Evolutionary conservation across 139 green algal species (phyloP), one percentile per base, ranked within the genome.

Genomic region (Helicosporidium sp.): DNA sequence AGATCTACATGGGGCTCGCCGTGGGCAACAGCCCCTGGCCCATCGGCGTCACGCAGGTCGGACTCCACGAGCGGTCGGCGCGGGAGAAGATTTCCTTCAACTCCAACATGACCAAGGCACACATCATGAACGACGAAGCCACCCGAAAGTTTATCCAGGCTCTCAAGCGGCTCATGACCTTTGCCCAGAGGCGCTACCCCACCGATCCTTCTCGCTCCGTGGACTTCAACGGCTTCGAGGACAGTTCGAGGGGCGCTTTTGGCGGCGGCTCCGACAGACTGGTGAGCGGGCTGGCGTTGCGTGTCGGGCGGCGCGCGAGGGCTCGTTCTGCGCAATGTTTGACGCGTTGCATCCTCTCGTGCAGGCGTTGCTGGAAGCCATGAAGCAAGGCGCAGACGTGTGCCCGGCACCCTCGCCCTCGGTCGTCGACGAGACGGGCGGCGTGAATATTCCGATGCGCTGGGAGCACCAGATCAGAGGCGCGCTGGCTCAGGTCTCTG

Each of bases 71-170:
- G 69, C 81, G 89, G 19, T 80, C 70, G 2, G 81, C 86, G 2
- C 78, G 89, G 22, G 89, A 98, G 65, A 96, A 97, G 62, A 96
- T 96, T 52, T 80, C 72, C 1, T 74, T 52, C 29, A 59, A 51
- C 26, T 18, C 33, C 42, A 25, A 25, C 15, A 31, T 19, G 34
- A 47, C 47, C 15, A 26, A 84, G 48, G 89, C 89, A 18, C 89
- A 98, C 73, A 87, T 97, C 61, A 98, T 98, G 89, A 95, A 96
- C 60, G 88, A 98, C 41, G 89, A 98, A 68, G 84, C 84, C 3
- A 93, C 88, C 3, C 74, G 88, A 46, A 97, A 98, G 70, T 91
- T 79, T 35, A 68, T 92, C 49, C 65, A 87, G 62, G 76, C 61
- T n/a, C 55, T 93, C 12, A 93, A 93, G 63, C 69, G 85, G 12